Conservation (phyloP, 1,139 yeast genomes). For the Zygoascus meyerae region DNA sequence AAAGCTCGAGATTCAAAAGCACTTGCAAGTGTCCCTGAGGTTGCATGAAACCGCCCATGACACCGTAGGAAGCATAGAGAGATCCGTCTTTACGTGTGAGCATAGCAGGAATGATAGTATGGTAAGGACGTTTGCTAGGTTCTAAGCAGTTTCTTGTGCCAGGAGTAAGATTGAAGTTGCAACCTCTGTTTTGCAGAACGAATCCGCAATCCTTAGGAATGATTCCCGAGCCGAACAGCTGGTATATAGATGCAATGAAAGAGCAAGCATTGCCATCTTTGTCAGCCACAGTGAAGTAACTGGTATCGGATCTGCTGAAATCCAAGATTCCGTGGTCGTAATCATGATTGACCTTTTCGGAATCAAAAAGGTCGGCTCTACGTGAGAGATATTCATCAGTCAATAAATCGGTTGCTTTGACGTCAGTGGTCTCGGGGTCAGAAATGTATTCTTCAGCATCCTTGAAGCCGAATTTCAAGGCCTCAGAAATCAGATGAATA, state of each 20-base stretch:
- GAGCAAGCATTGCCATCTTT: slow-evolving; percentile 75
- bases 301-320: slow-evolving; percentile 65
- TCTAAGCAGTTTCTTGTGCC: slow-evolving; percentile 56
- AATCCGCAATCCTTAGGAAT: slow-evolving; percentile 65
- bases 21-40: slow-evolving; percentile 85
- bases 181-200: slow-evolving; percentile 70
- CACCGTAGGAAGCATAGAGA: slow-evolving; percentile 68
- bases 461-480: slow-evolving; percentile 65
- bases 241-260: slow-evolving; percentile 70
- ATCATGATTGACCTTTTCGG: slow-evolving; percentile 38
- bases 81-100: slow-evolving; percentile 45
- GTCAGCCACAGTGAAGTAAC: slow-evolving; percentile 67
- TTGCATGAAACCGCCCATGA: slow-evolving; percentile 87
- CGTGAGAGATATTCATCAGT: slow-evolving; percentile 41
- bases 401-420: slow-evolving; percentile 37
- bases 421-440: slow-evolving; percentile 40
- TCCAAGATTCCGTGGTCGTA: slow-evolving; percentile 56
- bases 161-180: slow-evolving; percentile 60
- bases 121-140: slow-evolving; percentile 73
- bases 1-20: slow-evolving; percentile 56
- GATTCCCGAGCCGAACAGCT: slow-evolving; percentile 67
- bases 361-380: slow-evolving; percentile 46
- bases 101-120: slow-evolving; percentile 81
- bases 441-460: slow-evolving; percentile 73
- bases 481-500: slow-evolving; percentile 61